Percentiles rank a stretch among this genome's conserved stretches.
These are phyloP conservation scores for Ploettnerulaceae sp. DNA, from an alignment of 2,329 filamentous ascomycete species.

Conservation along the genomic window DNA sequence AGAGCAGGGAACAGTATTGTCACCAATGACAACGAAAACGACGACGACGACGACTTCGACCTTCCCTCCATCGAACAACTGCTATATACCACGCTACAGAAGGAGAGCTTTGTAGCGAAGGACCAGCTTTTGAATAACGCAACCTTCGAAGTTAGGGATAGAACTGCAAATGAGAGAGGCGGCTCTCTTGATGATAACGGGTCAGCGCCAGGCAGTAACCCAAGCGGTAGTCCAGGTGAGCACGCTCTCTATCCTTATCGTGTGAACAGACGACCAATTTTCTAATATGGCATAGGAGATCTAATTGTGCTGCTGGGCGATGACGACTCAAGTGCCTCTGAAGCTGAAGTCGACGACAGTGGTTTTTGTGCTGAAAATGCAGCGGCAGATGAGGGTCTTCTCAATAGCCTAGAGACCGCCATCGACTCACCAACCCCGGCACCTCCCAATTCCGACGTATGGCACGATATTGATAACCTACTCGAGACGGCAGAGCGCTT, in stretches of 20 bases:
- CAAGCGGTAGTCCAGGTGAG: constrained; percentile 13
- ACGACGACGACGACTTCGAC: constrained; percentile 15
- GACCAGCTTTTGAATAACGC: constrained; percentile 11
- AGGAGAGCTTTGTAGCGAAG: constrained; percentile 16
- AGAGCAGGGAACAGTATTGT: constrained; percentile 8
- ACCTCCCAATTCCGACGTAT: constrained; percentile 13
- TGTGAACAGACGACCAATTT: constrained; percentile 13
- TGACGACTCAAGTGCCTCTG: constrained; percentile 17
- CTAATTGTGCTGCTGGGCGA: constrained; percentile 14
- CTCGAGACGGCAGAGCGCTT: constrained; percentile 16
- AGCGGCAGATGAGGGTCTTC: constrained; percentile 13
- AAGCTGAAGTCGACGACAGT: constrained; percentile 17
- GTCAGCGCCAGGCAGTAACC: constrained; percentile 13
- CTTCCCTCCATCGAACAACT: constrained; percentile 20
- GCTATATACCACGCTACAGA: constrained; percentile 17
- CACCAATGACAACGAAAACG: constrained; percentile 3
- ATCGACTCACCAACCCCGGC: constrained; percentile 18
- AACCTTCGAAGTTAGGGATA: constrained; percentile 12
- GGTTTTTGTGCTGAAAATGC: constrained; percentile 12
- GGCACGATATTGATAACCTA: constrained; percentile 23
- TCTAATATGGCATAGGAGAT: constrained; percentile 17
- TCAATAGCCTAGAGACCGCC: constrained; percentile 16
- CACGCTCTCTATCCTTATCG: constrained; percentile 10
- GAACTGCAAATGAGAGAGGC: constrained; percentile 7
- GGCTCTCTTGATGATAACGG: constrained; percentile 13